Evolutionary conservation across 2,329 filamentous ascomycete genomes (phyloP).

Genomic region (Ploettnerulaceae sp.): DNA sequence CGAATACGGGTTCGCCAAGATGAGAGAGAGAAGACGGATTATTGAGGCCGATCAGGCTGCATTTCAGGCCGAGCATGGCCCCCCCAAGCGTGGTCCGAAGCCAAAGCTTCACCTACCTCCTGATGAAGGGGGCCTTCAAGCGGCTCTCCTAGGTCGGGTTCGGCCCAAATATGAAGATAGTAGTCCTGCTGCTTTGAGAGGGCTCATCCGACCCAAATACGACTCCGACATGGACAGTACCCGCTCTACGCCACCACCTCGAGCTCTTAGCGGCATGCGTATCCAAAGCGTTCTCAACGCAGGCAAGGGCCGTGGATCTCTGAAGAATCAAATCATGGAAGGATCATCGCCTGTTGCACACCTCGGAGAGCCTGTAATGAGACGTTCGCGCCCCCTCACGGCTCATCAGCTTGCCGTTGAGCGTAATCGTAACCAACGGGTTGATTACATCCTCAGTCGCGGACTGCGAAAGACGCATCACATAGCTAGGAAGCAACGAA

Average conservation of each 20-base stretch:
- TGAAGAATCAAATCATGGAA: slow-evolving; percentile 58
- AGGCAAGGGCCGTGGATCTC: slow-evolving; percentile 39
- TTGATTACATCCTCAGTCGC: slow-evolving; percentile 78
- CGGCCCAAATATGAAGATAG: slow-evolving; percentile 52
- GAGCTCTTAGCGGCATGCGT: slow-evolving; percentile 32
- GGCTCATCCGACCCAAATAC: slow-evolving; percentile 59
- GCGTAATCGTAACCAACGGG: slow-evolving; percentile 69
- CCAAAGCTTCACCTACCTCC: slow-evolving; percentile 35
- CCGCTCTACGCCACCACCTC: slow-evolving; percentile 48
- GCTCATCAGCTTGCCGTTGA: slow-evolving; percentile 80
- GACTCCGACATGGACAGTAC: slow-evolving; percentile 51
- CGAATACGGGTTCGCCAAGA: slow-evolving; percentile 67
- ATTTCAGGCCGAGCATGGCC: slow-evolving; percentile 38
- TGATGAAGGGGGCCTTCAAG: slow-evolving; percentile 40
- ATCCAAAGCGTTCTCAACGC: slow-evolving; percentile 27
- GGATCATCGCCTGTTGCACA: slow-evolving; percentile 58
- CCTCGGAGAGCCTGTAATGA: slow-evolving; percentile 35
- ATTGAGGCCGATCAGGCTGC: slow-evolving; percentile 65
- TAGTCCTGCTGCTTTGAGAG: slow-evolving; percentile 48
- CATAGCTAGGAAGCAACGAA: slow-evolving; percentile 55
- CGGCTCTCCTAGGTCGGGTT: slow-evolving; percentile 55
- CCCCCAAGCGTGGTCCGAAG: slow-evolving; percentile 49
- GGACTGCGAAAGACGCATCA: slow-evolving; percentile 64
- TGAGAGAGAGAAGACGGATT: slow-evolving; percentile 69
- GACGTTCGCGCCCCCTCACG: slow-evolving; percentile 69